phyloP scores from a whole-genome alignment of 805 yeast species.

The Blastobotrys terrestris region DNA sequence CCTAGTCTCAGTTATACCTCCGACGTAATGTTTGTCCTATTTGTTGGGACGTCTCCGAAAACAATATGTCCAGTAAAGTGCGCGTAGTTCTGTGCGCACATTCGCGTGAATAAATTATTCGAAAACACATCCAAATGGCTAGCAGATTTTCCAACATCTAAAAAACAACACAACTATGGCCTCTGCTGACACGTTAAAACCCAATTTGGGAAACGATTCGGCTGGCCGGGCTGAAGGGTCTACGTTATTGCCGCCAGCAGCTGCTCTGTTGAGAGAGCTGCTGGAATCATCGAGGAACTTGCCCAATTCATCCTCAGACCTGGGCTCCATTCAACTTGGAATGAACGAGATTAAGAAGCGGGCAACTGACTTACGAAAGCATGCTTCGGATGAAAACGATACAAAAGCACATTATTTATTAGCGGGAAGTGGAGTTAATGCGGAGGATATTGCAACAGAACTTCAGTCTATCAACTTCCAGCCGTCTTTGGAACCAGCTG shows the following conservation, averaged over 20 bases:
- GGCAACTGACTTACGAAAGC: conserved; percentile 51
- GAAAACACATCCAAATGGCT: too few species aligned
- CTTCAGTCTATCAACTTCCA: conserved; percentile 37
- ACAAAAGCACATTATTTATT: conserved; percentile 66
- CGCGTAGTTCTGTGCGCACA: neutral
- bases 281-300: conserved; percentile 71
- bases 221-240: neutral
- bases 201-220: neutral
- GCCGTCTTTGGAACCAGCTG: conserved; percentile 26
- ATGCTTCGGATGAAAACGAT: conserved; percentile 41
- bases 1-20: too few species aligned
- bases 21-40: too few species aligned
- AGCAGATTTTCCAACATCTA: too few species aligned
- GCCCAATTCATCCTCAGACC: conserved; percentile 57
- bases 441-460: conserved; percentile 68
- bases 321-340: conserved; percentile 78
- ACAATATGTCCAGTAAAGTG: too few species aligned
- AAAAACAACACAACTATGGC: neutral
- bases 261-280: conserved; percentile 54
- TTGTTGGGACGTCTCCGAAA: too few species aligned
- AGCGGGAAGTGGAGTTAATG: conserved; percentile 82
- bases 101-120: neutral
- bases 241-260: conserved; percentile 22
- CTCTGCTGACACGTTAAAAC: neutral
- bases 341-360: conserved; percentile 70